Conservation (phyloP, 148 eudicot genomes). For the Diospyros kaki region DNA sequence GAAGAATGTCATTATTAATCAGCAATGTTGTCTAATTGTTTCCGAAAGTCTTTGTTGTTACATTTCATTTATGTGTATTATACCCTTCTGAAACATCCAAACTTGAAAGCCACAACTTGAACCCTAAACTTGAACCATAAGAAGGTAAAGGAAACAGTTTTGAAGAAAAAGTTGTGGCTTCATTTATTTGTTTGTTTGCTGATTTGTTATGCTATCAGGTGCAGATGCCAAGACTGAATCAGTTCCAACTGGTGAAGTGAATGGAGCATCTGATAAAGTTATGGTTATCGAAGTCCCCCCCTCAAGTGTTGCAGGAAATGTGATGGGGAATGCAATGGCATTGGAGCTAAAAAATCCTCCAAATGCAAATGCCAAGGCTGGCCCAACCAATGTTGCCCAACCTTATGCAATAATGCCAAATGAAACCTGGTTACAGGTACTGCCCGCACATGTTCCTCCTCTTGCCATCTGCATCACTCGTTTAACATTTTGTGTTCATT, state of each 20-base stretch:
- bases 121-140: not conserved
- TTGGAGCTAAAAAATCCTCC: conserved; percentile 53
- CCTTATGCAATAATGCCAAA: conserved; percentile 40
- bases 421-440: conserved; percentile 78
- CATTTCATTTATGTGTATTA: too few species aligned
- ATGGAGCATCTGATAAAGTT: conserved; percentile 36
- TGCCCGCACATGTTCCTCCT: conserved; percentile 1
- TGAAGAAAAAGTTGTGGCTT: not conserved
- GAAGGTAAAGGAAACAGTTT: not conserved
- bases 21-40: not conserved
- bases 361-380: conserved; percentile 18
- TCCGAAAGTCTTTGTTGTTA: too few species aligned
- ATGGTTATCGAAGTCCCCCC: conserved; percentile 40
- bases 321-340: conserved; percentile 31
- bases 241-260: conserved; percentile 16
- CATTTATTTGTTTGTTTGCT: not conserved
- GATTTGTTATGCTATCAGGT: conserved; percentile 19
- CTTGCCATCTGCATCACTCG: not conserved
- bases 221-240: conserved; percentile 45
- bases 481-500: not conserved
- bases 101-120: not conserved
- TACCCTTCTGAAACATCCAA: too few species aligned
- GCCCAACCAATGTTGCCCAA: conserved; percentile 33
- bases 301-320: conserved; percentile 34
- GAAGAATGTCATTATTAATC: not conserved